Conservation (phyloP, 2,329 filamentous ascomycete genomes). For the Aureobasidium sp. region DNA sequence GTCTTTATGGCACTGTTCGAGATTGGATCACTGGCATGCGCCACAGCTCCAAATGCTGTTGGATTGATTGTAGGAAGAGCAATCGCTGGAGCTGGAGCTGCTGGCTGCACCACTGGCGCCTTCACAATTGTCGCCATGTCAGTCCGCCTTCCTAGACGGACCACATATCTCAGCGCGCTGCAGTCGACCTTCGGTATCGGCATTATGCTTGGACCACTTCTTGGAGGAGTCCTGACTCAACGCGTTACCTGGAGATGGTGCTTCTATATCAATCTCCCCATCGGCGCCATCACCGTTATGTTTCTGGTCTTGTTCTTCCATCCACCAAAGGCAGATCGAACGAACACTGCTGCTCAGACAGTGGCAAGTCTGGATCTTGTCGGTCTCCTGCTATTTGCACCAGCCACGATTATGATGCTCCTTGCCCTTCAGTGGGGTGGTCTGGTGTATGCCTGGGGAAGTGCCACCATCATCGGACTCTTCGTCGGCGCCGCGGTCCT, state of each 20-base stretch:
- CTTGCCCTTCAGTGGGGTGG: constrained; percentile 42
- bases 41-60: constrained; percentile 25
- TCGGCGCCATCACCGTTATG: constrained; percentile 25
- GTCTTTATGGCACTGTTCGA: constrained; percentile 41
- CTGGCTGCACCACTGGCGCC: constrained; percentile 28
- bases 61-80: constrained; percentile 35
- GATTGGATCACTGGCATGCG: constrained; percentile 49
- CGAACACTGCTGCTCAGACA: constrained; percentile 22
- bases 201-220: constrained; percentile 35
- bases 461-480: constrained; percentile 36
- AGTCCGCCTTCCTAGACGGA: constrained; percentile 33
- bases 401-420: constrained; percentile 29
- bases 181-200: constrained; percentile 32
- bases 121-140: constrained; percentile 38
- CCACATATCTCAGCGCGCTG: constrained; percentile 31
- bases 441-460: constrained; percentile 29
- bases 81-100: constrained; percentile 34
- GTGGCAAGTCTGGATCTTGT: constrained; percentile 27
- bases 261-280: constrained; percentile 43
- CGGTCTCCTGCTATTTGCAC: background rate
- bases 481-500: constrained; percentile 36
- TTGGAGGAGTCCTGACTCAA: constrained; percentile 38
- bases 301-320: constrained; percentile 12
- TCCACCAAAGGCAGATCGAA: background rate
- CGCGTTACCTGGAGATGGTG: constrained; percentile 33